phyloP scores from a whole-genome alignment of 208 protist species.

The Wallacemonas collosoma region DNA sequence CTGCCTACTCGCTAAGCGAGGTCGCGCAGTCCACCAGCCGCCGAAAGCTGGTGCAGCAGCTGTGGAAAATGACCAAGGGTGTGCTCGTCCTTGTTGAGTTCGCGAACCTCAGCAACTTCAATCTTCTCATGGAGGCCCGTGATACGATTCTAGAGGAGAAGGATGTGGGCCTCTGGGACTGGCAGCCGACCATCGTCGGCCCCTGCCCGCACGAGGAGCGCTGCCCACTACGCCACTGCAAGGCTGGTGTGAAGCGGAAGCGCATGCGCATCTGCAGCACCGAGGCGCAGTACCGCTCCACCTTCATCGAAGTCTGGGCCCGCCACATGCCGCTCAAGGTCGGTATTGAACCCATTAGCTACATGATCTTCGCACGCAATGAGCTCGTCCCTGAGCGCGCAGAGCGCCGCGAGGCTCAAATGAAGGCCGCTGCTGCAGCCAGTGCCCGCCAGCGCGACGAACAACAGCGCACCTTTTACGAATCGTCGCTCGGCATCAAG shows the following conservation, averaged over 20 bases:
- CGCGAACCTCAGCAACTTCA: slow-evolving; percentile 86
- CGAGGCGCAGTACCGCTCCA: slow-evolving; percentile 81
- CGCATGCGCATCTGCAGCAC: slow-evolving; percentile 88
- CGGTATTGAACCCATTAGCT: slow-evolving; percentile 83
- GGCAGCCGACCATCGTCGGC: slow-evolving; percentile 86
- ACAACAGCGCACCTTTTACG: slow-evolving; percentile 66
- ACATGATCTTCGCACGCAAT: slow-evolving; percentile 86
- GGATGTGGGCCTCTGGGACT: slow-evolving; percentile 86
- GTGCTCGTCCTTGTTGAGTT: slow-evolving; percentile 87
- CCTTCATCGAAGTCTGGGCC: slow-evolving; percentile 88
- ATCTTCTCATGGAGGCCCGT: slow-evolving; percentile 88
- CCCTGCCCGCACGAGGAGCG: slow-evolving; percentile 85
- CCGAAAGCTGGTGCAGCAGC: slow-evolving; percentile 68
- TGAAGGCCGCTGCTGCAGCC: slow-evolving; percentile 36
- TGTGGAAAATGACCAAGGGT: slow-evolving; percentile 88
- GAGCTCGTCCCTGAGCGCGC: slow-evolving; percentile 85
- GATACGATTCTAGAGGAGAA: slow-evolving; percentile 86
- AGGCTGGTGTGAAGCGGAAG: slow-evolving; percentile 82
- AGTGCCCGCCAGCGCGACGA: slow-evolving; percentile 42
- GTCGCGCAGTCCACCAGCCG: slow-evolving; percentile 66
- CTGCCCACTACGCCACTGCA: slow-evolving; percentile 85
- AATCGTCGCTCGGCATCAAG: slow-evolving; percentile 69
- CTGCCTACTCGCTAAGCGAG: slow-evolving; percentile 87
- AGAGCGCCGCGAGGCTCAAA: slow-evolving; percentile 47
- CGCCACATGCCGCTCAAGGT: slow-evolving; percentile 78